Conservation (phyloP, 108 stramenopile genomes). For the Craspedostauros australis region DNA sequence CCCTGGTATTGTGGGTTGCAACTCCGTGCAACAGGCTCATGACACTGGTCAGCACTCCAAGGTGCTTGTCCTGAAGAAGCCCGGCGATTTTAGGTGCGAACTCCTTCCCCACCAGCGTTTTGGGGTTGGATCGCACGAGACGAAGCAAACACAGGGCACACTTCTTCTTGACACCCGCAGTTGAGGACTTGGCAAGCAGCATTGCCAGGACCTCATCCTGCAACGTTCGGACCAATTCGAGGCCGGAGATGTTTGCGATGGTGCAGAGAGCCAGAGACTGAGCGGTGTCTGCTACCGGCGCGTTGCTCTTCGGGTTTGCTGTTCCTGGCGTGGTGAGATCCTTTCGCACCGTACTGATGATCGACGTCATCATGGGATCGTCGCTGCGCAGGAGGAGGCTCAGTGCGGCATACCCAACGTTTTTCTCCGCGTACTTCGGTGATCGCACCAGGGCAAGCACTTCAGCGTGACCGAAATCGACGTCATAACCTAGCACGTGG, state of each 20-base stretch:
- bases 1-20: conserved; percentile 61
- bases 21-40: conserved; percentile 87
- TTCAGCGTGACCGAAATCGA: conserved; percentile 98
- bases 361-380: conserved; percentile 82
- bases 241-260: conserved; percentile 80
- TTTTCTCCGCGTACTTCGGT: conserved; percentile 89
- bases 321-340: conserved; percentile 64
- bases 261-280: conserved; percentile 80
- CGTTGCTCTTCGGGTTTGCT: conserved; percentile 48
- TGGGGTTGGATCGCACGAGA: conserved; percentile 83
- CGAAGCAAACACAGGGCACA: conserved; percentile 90
- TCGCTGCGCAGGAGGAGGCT: conserved; percentile 83
- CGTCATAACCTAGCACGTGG: conserved; percentile 97
- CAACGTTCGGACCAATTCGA: conserved; percentile 83
- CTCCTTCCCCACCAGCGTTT: conserved; percentile 74
- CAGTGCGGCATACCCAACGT: conserved; percentile 94
- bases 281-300: conserved; percentile 54
- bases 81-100: conserved; percentile 80
- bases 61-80: conserved; percentile 86
- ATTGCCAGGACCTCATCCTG: conserved; percentile 84
- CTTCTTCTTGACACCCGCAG: conserved; percentile 91
- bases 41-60: conserved; percentile 87
- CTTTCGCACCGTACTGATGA: conserved; percentile 84
- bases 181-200: conserved; percentile 69
- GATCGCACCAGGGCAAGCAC: conserved; percentile 85